A percentile compares a stretch with the other conserved stretches of the same genome.
Conservation (phyloP, 108 stramenopile genomes). For the Skeletonema marinoi region DNA sequence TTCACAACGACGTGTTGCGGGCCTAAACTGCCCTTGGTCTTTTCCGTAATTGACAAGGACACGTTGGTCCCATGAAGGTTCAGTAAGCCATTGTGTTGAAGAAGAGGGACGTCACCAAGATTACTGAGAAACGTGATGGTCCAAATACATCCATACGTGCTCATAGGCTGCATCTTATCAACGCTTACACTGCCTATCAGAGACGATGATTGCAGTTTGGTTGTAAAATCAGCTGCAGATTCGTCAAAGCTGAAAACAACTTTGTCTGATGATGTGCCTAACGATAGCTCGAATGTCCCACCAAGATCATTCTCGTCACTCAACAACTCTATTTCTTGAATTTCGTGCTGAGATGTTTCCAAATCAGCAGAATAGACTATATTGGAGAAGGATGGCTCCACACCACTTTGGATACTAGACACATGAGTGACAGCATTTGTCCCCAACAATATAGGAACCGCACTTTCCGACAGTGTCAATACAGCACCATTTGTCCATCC, state of each 20-base stretch:
- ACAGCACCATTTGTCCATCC: slow-evolving; percentile 40
- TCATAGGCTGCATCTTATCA: not conserved
- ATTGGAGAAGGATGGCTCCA: slow-evolving; percentile 29
- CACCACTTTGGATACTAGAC: slow-evolving; percentile 23
- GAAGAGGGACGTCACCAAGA: slow-evolving; percentile 58
- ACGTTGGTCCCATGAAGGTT: slow-evolving; percentile 34
- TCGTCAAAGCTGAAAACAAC: slow-evolving; percentile 26
- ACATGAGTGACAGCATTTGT: slow-evolving; percentile 19
- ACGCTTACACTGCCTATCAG: slow-evolving; percentile 47
- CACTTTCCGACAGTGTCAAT: slow-evolving; percentile 13
- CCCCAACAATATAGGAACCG: slow-evolving; percentile 22
- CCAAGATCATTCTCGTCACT: slow-evolving; percentile 26
- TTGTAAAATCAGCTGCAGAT: slow-evolving; percentile 40
- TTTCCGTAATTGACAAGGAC: slow-evolving; percentile 32
- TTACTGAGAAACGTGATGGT: slow-evolving; percentile 48
- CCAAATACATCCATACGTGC: slow-evolving; percentile 38
- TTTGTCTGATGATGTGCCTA: slow-evolving; percentile 7
- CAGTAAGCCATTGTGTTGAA: slow-evolving; percentile 34
- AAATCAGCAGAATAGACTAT: slow-evolving; percentile 31
- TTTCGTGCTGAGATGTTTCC: slow-evolving; percentile 11
- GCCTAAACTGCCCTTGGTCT: slow-evolving; percentile 26
- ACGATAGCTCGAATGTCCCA: slow-evolving; percentile 33
- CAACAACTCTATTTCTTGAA: slow-evolving; percentile 29
- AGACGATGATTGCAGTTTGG: slow-evolving; percentile 44
- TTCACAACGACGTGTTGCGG: slow-evolving; percentile 21